Conservation (phyloP, 1,284 basidiomycete genomes). For the Sanghuangporus baumii region DNA sequence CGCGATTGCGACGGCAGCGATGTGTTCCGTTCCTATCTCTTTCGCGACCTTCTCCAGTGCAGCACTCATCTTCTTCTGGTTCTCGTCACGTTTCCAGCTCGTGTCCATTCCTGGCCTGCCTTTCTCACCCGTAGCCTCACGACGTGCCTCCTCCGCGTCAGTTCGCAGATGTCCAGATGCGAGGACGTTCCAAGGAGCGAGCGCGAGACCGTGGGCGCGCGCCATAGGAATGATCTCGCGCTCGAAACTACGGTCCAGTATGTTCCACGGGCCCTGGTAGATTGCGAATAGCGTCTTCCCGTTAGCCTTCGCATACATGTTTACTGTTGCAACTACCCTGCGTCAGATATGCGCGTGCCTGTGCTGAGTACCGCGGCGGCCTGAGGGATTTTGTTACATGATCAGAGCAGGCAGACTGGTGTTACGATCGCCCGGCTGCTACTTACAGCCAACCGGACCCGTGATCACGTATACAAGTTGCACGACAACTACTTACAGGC, state of each 20-base stretch:
- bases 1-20: constrained; percentile 18
- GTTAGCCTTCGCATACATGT: constrained; percentile 43
- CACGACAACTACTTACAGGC: too few species aligned
- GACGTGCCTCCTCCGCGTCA: not conserved
- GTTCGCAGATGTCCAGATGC: not conserved
- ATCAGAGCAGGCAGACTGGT: too few species aligned
- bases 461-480: too few species aligned
- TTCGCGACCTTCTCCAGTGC: constrained; percentile 26
- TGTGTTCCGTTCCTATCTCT: constrained; percentile 24
- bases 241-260: constrained; percentile 42
- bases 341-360: constrained; percentile 31
- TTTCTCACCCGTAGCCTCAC: not conserved
- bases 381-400: too few species aligned
- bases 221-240: not conserved
- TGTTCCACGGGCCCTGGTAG: constrained; percentile 51
- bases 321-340: constrained; percentile 46
- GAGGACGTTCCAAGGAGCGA: not conserved
- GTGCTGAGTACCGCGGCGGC: too few species aligned
- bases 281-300: constrained; percentile 48
- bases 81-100: not conserved
- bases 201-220: not conserved
- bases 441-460: too few species aligned
- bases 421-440: too few species aligned
- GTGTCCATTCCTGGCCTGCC: not conserved
- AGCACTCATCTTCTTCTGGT: not conserved